phyloP scores from a whole-genome alignment of 75 land plant genomes.

The Pinus albicaulis region DNA sequence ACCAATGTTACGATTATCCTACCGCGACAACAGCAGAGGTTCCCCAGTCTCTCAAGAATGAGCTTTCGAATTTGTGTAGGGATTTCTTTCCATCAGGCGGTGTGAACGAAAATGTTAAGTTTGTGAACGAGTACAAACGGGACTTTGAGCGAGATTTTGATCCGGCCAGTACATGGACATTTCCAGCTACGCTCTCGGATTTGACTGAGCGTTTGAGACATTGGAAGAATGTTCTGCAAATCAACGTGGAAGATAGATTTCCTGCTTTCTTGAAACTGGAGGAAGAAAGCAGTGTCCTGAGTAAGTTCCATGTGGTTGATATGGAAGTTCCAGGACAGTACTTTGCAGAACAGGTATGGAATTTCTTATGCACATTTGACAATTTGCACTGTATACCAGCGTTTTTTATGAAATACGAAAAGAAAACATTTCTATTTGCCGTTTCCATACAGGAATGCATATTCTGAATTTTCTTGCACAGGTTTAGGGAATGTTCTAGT shows the following conservation, averaged over 20 bases:
- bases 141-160: constrained; percentile 98
- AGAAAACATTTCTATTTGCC: neutral
- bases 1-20: constrained; percentile 96
- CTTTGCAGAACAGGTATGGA: constrained; percentile 80
- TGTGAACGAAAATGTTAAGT: constrained; percentile 89
- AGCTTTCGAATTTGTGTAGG: constrained; percentile 90
- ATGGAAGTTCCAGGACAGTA: constrained; percentile 97
- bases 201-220: constrained; percentile 90
- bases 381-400: too few species aligned
- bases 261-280: constrained; percentile 95
- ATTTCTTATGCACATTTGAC: neutral
- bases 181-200: constrained; percentile 90
- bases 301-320: constrained; percentile 91
- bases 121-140: constrained; percentile 95
- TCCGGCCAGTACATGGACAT: constrained; percentile 84
- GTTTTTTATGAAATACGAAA: constrained; percentile 8
- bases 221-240: constrained; percentile 96
- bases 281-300: constrained; percentile 83
- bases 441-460: neutral
- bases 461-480: neutral
- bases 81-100: constrained; percentile 75
- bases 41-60: constrained; percentile 91
- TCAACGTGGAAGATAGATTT: constrained; percentile 95
- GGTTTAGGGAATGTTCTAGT: neutral
- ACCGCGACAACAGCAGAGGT: constrained; percentile 99